Evolutionary conservation across 345 rosid species (phyloP), one percentile per base, ranked within the genome.

Genomic region (Aquilaria malaccensis): DNA sequence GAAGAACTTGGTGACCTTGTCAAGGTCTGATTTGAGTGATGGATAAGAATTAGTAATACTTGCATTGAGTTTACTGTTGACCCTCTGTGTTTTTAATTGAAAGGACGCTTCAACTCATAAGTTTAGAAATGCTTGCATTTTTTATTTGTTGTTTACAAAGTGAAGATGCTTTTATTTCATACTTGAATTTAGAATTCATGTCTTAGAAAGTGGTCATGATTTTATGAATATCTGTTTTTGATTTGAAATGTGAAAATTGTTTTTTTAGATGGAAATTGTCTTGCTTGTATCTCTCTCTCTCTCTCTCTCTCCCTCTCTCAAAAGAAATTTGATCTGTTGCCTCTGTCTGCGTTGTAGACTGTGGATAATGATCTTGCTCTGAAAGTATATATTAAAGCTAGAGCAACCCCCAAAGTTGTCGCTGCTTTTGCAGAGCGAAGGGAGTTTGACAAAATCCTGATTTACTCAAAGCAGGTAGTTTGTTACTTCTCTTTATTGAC

Each of bases 1-100:
- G 99, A 95, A 77, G 99, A 95, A 69, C 94, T 95, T 57, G 99
- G 99, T 55, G 99, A 95, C 72, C 95, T 95, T 67, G 99, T 91
- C 72, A 95, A 95, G 96, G 99, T 91, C 77, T 67, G 81, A 50
- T 68, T 70, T 59, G 47, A 30, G 46, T 60, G 43, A 37, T 9
- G 5, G 43, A 55, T 60, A 55, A 48, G 58, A 60, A 4, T 43
- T 46, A 11, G n/a, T 56, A 45, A 37, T 37, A 37, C 7, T 37
- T 37, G 7, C 43, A 52, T 55, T 62, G 41, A 41, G 52, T 59
- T 14, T 63, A 29, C 22, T 37, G 43, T 37, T 9, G 5, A 37
- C 58, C 12, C 50, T 10, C 0, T 15, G 1, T 32, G 6, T 56
- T 3, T 30, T 56, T 2, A 56, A 7, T 37, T 0, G 43, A 5